A percentile compares a stretch with the other conserved stretches of the same genome.
Conservation (phyloP, 805 yeast genomes). For the Candida mattraensis region DNA sequence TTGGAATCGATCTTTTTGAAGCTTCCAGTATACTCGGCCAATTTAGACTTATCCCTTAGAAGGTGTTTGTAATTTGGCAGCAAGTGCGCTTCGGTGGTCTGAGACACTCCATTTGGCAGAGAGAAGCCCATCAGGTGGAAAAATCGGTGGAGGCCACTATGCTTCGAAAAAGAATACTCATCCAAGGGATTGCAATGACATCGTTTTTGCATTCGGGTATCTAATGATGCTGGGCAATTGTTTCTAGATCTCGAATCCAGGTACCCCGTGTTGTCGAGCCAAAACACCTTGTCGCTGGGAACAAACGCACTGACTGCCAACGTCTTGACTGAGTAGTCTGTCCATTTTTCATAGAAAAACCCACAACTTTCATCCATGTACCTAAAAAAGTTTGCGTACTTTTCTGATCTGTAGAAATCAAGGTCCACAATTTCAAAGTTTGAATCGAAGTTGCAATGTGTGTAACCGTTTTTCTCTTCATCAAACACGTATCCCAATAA, state of each 20-base stretch:
- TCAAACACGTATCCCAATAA: conserved; percentile 15
- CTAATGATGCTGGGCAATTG: conserved; percentile 21
- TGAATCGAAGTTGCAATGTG: conserved; percentile 57
- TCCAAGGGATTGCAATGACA: conserved; percentile 27
- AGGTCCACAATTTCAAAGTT: conserved; percentile 57
- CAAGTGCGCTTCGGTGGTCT: background rate
- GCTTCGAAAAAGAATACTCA: conserved; percentile 45
- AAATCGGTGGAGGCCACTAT: conserved; percentile 49
- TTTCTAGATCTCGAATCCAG: conserved; percentile 15
- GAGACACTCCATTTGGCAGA: conserved; percentile 21
- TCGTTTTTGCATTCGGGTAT: conserved; percentile 12
- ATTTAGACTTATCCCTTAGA: conserved; percentile 3
- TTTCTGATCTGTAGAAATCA: conserved; percentile 47
- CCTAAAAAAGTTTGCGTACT: conserved; percentile 46
- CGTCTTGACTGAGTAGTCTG: conserved; percentile 50
- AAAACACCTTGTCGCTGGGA: conserved; percentile 48
- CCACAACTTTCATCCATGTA: conserved; percentile 50
- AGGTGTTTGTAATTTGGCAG: conserved; percentile 10
- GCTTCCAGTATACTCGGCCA: conserved; percentile 3
- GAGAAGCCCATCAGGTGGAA: conserved; percentile 22
- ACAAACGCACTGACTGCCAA: conserved; percentile 38
- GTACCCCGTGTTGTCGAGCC: conserved; percentile 43
- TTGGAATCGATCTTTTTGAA: conserved; percentile 6
- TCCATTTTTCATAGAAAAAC: conserved; percentile 60
- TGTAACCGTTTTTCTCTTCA: conserved; percentile 11